Evolutionary conservation across 805 yeast species (phyloP).

Genomic region (Candida suzukii): DNA sequence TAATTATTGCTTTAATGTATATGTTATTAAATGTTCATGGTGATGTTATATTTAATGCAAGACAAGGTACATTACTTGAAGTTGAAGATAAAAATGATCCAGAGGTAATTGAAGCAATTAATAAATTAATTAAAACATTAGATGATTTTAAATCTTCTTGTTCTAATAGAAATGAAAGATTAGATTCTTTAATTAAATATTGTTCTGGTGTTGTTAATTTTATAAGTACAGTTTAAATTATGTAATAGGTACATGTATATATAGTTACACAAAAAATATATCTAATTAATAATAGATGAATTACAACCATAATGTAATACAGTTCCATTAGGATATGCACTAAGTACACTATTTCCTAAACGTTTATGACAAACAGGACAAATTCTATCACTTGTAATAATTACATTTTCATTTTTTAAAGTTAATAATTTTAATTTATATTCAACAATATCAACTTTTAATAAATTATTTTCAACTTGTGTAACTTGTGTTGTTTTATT

Average conservation of each 20-base stretch:
- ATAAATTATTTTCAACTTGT: constrained; percentile 38
- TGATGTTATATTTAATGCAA: constrained; percentile 48
- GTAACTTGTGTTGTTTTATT: constrained; percentile 32
- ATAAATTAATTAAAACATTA: constrained; percentile 37
- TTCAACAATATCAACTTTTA: constrained; percentile 45
- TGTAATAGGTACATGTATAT: constrained; percentile 2
- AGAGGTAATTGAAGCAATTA: constrained; percentile 23
- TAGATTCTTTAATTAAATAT: constrained; percentile 68
- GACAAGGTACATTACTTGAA: constrained; percentile 6
- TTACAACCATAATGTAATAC: constrained; percentile 56
- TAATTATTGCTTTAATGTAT: constrained; percentile 74
- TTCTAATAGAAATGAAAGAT: constrained; percentile 30
- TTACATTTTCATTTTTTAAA: constrained; percentile 23
- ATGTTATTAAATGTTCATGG: constrained; percentile 75
- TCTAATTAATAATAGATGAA: background rate
- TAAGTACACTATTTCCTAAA: constrained; percentile 45
- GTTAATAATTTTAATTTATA: constrained; percentile 31
- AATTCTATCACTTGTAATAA: constrained; percentile 32
- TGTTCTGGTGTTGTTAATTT: constrained; percentile 75
- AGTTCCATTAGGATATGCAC: constrained; percentile 36
- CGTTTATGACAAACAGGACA: constrained; percentile 56
- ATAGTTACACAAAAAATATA: background rate
- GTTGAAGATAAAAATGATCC: constrained; percentile 19
- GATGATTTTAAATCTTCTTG: constrained; percentile 40
- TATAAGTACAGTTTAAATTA: constrained; percentile 36